A percentile compares a stretch with the other conserved stretches of the same genome.
These are phyloP conservation scores for Trichoderma oligosporum DNA, from an alignment of 2,329 filamentous ascomycete species.

Conservation along the genomic window DNA sequence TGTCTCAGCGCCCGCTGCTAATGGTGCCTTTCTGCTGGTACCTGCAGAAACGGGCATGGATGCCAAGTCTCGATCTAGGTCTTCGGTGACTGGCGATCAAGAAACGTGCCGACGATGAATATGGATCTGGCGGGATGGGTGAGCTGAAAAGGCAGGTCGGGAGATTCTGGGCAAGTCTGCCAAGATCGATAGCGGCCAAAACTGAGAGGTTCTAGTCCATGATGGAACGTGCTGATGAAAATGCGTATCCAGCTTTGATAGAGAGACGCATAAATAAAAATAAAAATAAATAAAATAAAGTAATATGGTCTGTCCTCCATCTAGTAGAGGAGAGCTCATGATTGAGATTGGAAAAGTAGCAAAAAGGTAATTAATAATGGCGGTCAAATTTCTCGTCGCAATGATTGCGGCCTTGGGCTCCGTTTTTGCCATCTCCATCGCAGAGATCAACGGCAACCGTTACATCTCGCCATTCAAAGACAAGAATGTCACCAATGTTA, in stretches of 20 bases:
- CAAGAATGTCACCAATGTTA: constrained; percentile 54
- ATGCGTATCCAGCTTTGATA: not conserved
- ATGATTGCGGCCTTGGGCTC: constrained; percentile 30
- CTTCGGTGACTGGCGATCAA: not conserved
- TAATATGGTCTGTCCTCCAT: not conserved
- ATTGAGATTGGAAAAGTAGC: not conserved
- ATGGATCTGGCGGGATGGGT: not conserved
- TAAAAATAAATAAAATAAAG: not conserved
- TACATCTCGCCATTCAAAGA: constrained; percentile 60
- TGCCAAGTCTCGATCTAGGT: not conserved
- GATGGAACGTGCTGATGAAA: not conserved
- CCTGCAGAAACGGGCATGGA: constrained; percentile 4
- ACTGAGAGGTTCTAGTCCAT: not conserved
- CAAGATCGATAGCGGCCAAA: not conserved
- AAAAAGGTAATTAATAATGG: not conserved
- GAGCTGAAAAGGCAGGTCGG: not conserved
- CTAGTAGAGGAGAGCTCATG: not conserved
- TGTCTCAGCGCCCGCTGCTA: not conserved
- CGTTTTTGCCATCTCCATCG: constrained; percentile 46
- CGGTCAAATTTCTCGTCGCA: constrained; percentile 19
- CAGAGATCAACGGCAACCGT: constrained; percentile 62
- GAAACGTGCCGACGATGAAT: not conserved
- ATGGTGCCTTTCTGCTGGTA: not conserved
- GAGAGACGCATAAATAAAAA: not conserved
- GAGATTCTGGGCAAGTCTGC: not conserved